phyloP scores from a whole-genome alignment of 2,329 filamentous ascomycete genomes.

The Davidsoniella eucalypti region DNA sequence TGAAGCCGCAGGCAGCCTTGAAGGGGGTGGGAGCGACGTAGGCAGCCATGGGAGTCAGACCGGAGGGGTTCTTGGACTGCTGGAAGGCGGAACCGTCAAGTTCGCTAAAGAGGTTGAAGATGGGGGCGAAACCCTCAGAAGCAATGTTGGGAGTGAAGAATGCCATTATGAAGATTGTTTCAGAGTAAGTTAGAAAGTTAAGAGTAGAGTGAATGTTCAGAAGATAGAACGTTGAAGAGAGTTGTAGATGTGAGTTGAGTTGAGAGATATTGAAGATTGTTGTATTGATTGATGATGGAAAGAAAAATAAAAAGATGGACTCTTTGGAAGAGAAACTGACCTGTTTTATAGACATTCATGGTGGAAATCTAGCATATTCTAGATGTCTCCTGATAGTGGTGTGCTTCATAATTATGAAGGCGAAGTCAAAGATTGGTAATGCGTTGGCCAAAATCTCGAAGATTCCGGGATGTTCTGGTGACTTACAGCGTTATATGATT shows the following conservation, averaged over 20 bases:
- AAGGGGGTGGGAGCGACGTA: not conserved
- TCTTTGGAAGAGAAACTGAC: not conserved
- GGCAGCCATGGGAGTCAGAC: not conserved
- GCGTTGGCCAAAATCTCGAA: too few species aligned
- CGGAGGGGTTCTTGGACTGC: constrained; percentile 16
- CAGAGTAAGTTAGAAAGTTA: not conserved
- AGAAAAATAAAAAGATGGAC: not conserved
- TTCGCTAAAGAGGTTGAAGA: constrained; percentile 40
- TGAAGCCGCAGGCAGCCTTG: not conserved
- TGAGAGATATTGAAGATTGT: not conserved
- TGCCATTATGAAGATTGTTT: constrained; percentile 32
- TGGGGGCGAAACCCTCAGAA: constrained; percentile 37
- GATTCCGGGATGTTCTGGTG: too few species aligned
- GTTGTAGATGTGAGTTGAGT: not conserved
- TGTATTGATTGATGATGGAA: constrained; percentile 7
- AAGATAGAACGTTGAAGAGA: not conserved
- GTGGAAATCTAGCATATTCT: constrained; percentile 5
- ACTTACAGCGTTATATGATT: too few species aligned
- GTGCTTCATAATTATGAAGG: too few species aligned
- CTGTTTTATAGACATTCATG: constrained; percentile 4
- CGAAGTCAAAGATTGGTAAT: too few species aligned
- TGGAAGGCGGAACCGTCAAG: constrained; percentile 31
- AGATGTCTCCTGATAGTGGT: not conserved
- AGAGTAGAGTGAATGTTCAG: constrained; percentile 1
- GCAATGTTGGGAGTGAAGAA: constrained; percentile 38